phyloP scores from a whole-genome alignment of 768 basidiomycete genomes.

The Hortiboletus flavorubellus region DNA sequence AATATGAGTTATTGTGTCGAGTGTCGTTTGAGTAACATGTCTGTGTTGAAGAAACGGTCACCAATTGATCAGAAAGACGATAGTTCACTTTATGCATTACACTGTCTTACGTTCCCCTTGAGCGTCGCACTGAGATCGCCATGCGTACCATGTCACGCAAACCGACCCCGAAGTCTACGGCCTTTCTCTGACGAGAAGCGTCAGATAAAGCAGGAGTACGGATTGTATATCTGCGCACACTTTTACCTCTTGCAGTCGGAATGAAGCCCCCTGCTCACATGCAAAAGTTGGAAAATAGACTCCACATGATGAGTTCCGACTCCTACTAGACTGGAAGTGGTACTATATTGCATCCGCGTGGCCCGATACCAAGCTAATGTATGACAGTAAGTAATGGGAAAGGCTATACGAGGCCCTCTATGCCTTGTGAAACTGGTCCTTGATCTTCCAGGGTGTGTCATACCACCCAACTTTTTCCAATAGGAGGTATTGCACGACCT shows the following conservation, averaged over 20 bases:
- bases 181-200: too few relatives aligned
- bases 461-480: slow-evolving; percentile 69
- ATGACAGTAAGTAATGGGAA: not conserved
- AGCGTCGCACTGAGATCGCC: too few relatives aligned
- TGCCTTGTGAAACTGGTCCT: slow-evolving; percentile 49
- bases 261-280: not conserved
- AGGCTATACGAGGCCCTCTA: not conserved
- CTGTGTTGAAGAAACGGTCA: too few relatives aligned
- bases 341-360: not conserved
- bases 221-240: not conserved
- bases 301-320: not conserved
- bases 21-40: too few relatives aligned
- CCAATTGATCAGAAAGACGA: too few relatives aligned
- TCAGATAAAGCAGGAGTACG: too few relatives aligned
- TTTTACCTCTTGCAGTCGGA: not conserved
- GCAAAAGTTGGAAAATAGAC: not conserved
- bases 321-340: too few relatives aligned
- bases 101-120: too few relatives aligned
- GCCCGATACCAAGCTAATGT: not conserved
- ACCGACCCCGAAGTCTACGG: too few relatives aligned
- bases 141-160: too few relatives aligned
- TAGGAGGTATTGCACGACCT: slow-evolving; percentile 44
- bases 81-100: too few relatives aligned
- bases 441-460: slow-evolving; percentile 59
- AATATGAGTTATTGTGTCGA: too few relatives aligned